Evolutionary conservation across 2,329 filamentous ascomycete species (phyloP).

Genomic region (Penicillium expansum): DNA sequence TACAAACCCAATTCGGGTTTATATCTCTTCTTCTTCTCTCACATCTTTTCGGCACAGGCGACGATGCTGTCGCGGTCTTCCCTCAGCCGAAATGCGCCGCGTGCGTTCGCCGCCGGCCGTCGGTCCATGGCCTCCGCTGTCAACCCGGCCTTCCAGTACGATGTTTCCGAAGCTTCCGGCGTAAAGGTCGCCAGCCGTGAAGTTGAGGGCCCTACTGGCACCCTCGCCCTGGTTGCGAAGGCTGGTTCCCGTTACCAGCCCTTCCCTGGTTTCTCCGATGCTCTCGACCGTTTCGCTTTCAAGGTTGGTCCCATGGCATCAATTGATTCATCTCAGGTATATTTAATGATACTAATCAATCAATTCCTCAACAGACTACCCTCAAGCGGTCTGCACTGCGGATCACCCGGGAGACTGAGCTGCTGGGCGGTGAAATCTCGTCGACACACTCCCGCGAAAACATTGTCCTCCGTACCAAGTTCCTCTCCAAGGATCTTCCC

Average conservation of each 20-base stretch:
- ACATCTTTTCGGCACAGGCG: conserved; percentile 53
- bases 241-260: conserved; percentile 92
- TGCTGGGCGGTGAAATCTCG: conserved; percentile 85
- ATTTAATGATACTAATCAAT: conserved; percentile 12
- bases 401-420: conserved; percentile 91
- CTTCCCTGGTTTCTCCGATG: conserved; percentile 82
- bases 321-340: conserved; percentile 18
- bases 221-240: conserved; percentile 87
- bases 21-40: conserved; percentile 26
- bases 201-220: conserved; percentile 81
- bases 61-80: conserved; percentile 68
- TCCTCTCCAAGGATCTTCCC: conserved; percentile 90
- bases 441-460: conserved; percentile 91
- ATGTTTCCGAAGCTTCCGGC: conserved; percentile 79
- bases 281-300: conserved; percentile 93
- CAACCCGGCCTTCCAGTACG: conserved; percentile 78
- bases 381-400: conserved; percentile 82
- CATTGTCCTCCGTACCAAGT: conserved; percentile 87
- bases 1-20: conserved; percentile 39
- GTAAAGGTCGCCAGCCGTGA: conserved; percentile 93
- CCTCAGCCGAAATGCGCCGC: conserved; percentile 62
- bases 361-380: conserved; percentile 64
- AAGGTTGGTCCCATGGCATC: conserved; percentile 61
- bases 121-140: conserved; percentile 64
- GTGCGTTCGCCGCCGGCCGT: conserved; percentile 57